Percentiles rank a stretch among this genome's conserved stretches.
These are phyloP conservation scores for Trypanosoma melophagium DNA, from an alignment of 208 protist species.

Conservation along the genomic window DNA sequence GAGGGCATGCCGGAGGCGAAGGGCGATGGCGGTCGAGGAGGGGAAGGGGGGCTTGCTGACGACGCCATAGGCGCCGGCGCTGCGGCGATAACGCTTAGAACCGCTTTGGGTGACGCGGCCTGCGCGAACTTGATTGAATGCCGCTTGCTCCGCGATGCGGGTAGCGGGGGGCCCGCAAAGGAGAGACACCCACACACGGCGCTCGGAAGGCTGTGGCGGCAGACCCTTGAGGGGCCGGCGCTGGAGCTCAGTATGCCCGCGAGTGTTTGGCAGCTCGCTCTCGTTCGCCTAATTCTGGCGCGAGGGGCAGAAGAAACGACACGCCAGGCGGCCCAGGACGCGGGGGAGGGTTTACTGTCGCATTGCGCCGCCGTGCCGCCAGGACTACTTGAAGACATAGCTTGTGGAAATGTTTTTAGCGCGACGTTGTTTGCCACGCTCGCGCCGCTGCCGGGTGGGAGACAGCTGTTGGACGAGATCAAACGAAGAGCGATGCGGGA, in stretches of 20 bases:
- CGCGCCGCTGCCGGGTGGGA: conserved; percentile 24
- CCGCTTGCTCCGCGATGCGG: neutral
- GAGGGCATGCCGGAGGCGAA: neutral
- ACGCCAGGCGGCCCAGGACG: neutral
- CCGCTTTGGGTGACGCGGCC: neutral
- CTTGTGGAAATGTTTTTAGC: conserved; percentile 67
- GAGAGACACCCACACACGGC: neutral
- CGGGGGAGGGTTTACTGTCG: neutral
- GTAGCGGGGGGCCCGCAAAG: neutral
- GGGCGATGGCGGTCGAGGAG: neutral
- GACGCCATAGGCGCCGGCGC: neutral
- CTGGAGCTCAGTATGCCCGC: conserved; percentile 65
- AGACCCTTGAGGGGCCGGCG: neutral
- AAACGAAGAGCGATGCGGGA: conserved; percentile 44
- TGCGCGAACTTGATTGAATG: conserved; percentile 3
- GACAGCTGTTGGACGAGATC: conserved; percentile 30
- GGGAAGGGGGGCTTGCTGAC: neutral
- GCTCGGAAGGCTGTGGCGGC: neutral
- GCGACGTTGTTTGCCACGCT: conserved; percentile 42
- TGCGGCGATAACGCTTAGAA: neutral
- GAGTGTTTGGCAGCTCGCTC: conserved; percentile 52
- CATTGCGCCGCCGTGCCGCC: conserved; percentile 1
- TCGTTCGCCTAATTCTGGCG: conserved; percentile 42
- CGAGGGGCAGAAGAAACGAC: neutral
- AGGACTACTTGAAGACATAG: conserved; percentile 56